A percentile compares a stretch with the other conserved stretches of the same genome.
Evolutionary conservation across 2,329 filamentous ascomycete genomes (phyloP).

Genomic region (Macrophomina tecta): DNA sequence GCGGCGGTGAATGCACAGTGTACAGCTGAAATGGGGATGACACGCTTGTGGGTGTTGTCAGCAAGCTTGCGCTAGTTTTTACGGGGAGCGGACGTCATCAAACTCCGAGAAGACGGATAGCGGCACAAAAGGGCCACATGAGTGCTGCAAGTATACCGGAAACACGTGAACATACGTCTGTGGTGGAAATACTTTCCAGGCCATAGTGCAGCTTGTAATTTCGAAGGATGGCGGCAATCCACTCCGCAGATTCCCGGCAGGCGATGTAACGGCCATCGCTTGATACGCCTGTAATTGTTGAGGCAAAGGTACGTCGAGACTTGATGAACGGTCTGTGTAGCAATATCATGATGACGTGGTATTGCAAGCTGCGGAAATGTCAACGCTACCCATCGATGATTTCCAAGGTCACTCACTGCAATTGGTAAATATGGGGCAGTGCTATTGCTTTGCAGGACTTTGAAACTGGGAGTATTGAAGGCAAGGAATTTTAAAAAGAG

Average conservation of each 20-base stretch:
- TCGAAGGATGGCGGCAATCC: slow-evolving; percentile 12
- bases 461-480: background rate
- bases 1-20: slow-evolving; percentile 19
- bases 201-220: background rate
- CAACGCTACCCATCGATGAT: background rate
- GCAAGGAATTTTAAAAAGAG: background rate
- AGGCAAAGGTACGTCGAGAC: background rate
- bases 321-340: slow-evolving; percentile 5
- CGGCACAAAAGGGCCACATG: too few relatives aligned
- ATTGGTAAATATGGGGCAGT: background rate
- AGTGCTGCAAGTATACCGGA: too few relatives aligned
- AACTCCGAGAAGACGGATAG: too few relatives aligned
- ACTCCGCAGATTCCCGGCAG: background rate
- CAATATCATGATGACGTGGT: background rate
- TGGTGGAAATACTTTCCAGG: background rate
- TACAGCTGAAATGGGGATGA: background rate
- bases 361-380: background rate
- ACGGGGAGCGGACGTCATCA: too few relatives aligned
- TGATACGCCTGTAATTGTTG: background rate
- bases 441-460: background rate
- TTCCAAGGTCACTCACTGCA: background rate
- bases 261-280: background rate
- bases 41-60: background rate
- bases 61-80: background rate
- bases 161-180: background rate